Base-by-base conservation (phyloP, 805 yeast genomes). In the Candida easanensis region DNA sequence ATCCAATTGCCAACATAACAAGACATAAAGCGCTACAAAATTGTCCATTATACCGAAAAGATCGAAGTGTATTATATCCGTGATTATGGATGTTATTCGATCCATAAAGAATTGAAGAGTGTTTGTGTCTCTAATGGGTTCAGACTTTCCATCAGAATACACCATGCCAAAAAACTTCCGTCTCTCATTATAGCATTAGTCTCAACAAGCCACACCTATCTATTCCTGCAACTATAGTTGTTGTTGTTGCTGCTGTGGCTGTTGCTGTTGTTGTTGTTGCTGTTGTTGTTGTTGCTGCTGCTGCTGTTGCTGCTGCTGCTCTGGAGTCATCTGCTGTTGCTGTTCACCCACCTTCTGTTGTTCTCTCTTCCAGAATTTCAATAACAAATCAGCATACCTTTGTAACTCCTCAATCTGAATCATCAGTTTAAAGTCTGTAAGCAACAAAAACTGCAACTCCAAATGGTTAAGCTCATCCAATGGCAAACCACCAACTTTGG, bases 401-500 rank as follows among this genome's bases (percentile, higher is more conserved):
- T 89, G 96, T 57, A 91, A 71, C 62, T 93, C 99, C 60, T 90
- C 96, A 13, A 86, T 83, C 26, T 88, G 83, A 35, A 93, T 87
- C 80, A 90, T 78, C 48, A 91, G 70, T 60, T 83, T 81, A 65
- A 93, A 91, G 65, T 93, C 97, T 39, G 89, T 73, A 46, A 91
- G 69, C 38, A 90, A 64, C 53, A 91, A 68, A 60, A 93, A 90
- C 62, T 91, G 97, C 36, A 93, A 69, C 64, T 93, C 99, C 52
- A 93, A 70, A 64, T 87, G 90, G 61, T 93, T 93, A 61, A 93
- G 73, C 62, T 93, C 99, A 43, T 88, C 96, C 44, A 89, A 72
- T 7, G 97, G 96, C 42, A 91, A 73, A 0, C 98, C 98, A 5
- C 98, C 98, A 34, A 91, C 93, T 62, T 90, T 87, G 10, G 97